Base-by-base conservation (phyloP, 2,329 filamentous ascomycete genomes). In the Xylariaceae sp. region DNA sequence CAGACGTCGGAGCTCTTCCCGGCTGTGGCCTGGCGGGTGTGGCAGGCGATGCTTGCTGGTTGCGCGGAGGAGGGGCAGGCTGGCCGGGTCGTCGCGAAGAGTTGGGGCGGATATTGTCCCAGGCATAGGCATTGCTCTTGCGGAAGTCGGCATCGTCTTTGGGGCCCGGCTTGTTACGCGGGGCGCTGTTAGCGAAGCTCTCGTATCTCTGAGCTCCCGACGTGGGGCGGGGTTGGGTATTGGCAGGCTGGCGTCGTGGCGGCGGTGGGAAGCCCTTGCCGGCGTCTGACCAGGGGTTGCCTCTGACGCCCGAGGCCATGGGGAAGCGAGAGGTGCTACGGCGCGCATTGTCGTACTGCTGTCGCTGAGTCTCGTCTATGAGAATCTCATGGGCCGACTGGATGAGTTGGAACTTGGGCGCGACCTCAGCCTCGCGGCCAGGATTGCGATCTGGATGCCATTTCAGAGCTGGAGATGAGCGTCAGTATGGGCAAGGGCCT, bases 401-500 rank as follows among this genome's bases (percentile, higher is more conserved):
- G 43, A 96, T 95, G 44, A 85, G 81, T 67, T 95, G 88, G 63
- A 96, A 96, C 63, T 89, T 87, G 31, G 86, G 77, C 57, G 88
- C 89, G 64, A 86, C 87, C 63, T 92, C 89, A 49, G 81, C 71
- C 69, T 95, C 90, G 62, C 81, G 82, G 45, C 90, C 90, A 11
- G 86, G 89, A 63, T 96, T 95, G 52, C 90, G 86, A 66, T 96
- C 90, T 7, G 90, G 90, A 63, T 96, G 90, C 62, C 87, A 95
- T 67, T 88, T 87, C 42, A 95, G 75, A 42, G 90, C 90, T 90
- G 49, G 4, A 19, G 11, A 18, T 7, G 22, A 27, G 33, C 5
- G 33, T 36, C 30, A 18, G 42, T 36, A 39, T 6, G 57, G 68
- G 63, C 41, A 40, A 7, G 11, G 12, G 9, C 30, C 11, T 22